Conservation (phyloP, 257 asterid genomes). For the Verbascum thapsus region DNA sequence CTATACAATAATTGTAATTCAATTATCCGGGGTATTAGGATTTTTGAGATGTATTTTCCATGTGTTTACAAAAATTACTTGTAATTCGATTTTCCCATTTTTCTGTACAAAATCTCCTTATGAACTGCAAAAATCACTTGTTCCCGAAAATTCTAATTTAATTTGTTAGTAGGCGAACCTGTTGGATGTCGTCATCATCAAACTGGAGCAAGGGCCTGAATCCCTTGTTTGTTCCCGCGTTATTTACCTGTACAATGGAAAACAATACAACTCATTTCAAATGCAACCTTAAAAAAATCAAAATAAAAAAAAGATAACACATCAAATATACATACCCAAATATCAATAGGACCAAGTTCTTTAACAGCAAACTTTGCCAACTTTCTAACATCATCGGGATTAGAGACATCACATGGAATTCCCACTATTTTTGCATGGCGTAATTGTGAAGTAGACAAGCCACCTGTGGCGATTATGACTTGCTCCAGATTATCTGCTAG, state of each 20-base stretch:
- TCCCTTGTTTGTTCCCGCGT: conserved; percentile 98
- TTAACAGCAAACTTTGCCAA: conserved; percentile 67
- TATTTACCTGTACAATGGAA: conserved; percentile 66
- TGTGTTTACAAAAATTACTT: not conserved
- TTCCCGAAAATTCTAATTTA: conserved; percentile 11
- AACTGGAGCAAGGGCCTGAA: conserved; percentile 93
- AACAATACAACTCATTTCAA: conserved; percentile 18
- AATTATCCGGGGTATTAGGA: too few relatives aligned
- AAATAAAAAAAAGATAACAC: not conserved
- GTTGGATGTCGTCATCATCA: conserved; percentile 75
- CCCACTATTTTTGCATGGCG: conserved; percentile 80
- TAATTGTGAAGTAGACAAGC: conserved; percentile 46
- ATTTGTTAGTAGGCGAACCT: conserved; percentile 49
- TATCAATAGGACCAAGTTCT: conserved; percentile 78
- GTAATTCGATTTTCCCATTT: not conserved
- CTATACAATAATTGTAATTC: too few relatives aligned
- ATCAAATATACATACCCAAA: conserved; percentile 65
- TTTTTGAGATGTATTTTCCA: too few relatives aligned
- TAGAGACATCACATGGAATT: conserved; percentile 86
- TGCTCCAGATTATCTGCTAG: conserved; percentile 77
- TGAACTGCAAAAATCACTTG: not conserved
- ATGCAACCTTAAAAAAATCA: not conserved
- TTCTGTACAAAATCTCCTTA: not conserved
- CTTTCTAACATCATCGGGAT: conserved; percentile 76
- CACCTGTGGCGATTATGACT: conserved; percentile 45